Percentiles rank a stretch among this genome's conserved stretches.
Conservation (phyloP, 805 yeast genomes). For the Torulaspora quercuum region DNA sequence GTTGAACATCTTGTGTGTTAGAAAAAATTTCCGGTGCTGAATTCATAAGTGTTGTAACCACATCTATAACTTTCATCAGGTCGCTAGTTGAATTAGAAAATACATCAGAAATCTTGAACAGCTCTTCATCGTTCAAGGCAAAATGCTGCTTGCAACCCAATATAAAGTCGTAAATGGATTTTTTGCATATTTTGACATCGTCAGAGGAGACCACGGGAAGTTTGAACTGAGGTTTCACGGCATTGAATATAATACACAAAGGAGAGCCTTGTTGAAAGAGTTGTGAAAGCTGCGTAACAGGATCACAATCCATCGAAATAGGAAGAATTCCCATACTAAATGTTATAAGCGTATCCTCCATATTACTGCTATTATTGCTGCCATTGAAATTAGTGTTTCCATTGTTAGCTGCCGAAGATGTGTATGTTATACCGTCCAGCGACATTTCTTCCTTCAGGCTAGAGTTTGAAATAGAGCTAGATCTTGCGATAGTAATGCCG, state of each 20-base stretch:
- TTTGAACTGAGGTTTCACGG: slow-evolving; percentile 56
- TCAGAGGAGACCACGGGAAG: slow-evolving; percentile 67
- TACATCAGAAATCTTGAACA: slow-evolving; percentile 87
- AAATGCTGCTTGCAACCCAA: slow-evolving; percentile 78
- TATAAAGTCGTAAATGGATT: slow-evolving; percentile 84
- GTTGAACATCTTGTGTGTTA: slow-evolving; percentile 30
- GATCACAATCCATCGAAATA: slow-evolving; percentile 73
- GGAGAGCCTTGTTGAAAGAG: slow-evolving; percentile 91
- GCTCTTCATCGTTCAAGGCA: slow-evolving; percentile 69
- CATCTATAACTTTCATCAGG: slow-evolving; percentile 67
- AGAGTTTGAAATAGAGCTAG: slow-evolving; percentile 36
- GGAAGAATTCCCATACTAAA: slow-evolving; percentile 77
- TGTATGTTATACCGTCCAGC: slow-evolving; percentile 27
- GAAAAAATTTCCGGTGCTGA: slow-evolving; percentile 46
- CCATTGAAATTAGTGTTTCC: slow-evolving; percentile 11
- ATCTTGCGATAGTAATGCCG: slow-evolving; percentile 30
- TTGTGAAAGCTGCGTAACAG: slow-evolving; percentile 87
- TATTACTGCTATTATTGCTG: slow-evolving; percentile 16
- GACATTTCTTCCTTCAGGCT: slow-evolving; percentile 37
- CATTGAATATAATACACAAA: slow-evolving; percentile 77
- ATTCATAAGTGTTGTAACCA: slow-evolving; percentile 63
- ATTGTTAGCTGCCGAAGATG: slow-evolving; percentile 24
- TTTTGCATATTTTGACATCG: slow-evolving; percentile 80
- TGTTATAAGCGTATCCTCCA: slow-evolving; percentile 44
- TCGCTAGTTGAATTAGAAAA: slow-evolving; percentile 79